Evolutionary conservation across 169 alveolate species (phyloP).

Genomic region (Eimeria tenella): DNA sequence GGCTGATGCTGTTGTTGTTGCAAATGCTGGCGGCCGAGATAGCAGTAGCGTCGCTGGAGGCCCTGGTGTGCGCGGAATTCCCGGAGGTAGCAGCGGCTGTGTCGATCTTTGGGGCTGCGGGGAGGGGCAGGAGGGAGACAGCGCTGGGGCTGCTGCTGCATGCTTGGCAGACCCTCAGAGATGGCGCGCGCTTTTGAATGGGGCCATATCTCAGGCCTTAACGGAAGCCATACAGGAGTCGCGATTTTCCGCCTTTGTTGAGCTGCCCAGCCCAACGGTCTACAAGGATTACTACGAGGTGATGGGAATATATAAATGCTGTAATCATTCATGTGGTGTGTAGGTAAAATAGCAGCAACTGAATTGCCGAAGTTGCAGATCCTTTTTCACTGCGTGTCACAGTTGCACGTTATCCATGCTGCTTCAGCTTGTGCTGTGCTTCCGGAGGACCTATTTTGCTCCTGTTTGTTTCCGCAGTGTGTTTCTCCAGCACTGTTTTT

Average conservation of each 20-base stretch:
- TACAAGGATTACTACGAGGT: slow-evolving; percentile 79
- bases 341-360: too few species aligned
- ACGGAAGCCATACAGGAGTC: slow-evolving; percentile 26
- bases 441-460: too few species aligned
- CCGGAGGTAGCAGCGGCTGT: neutral
- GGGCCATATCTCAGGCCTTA: slow-evolving; percentile 43
- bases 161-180: slow-evolving; percentile 33
- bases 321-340: too few species aligned
- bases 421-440: too few species aligned
- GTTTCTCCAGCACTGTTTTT: too few species aligned
- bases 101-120: slow-evolving; percentile 20
- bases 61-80: neutral
- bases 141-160: slow-evolving; percentile 30
- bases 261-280: slow-evolving; percentile 54
- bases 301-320: neutral
- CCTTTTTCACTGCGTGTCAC: too few species aligned
- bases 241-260: slow-evolving; percentile 59
- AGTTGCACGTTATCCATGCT: too few species aligned
- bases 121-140: neutral
- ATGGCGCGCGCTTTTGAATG: slow-evolving; percentile 20
- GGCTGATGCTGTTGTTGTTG: neutral
- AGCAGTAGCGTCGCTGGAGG: neutral
- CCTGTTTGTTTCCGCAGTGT: too few species aligned
- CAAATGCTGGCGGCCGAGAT: neutral
- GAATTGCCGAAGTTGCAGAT: too few species aligned